These are phyloP conservation scores for Stevia rebaudiana DNA, from an alignment of 140 eudicot species.

Conservation along the genomic window DNA sequence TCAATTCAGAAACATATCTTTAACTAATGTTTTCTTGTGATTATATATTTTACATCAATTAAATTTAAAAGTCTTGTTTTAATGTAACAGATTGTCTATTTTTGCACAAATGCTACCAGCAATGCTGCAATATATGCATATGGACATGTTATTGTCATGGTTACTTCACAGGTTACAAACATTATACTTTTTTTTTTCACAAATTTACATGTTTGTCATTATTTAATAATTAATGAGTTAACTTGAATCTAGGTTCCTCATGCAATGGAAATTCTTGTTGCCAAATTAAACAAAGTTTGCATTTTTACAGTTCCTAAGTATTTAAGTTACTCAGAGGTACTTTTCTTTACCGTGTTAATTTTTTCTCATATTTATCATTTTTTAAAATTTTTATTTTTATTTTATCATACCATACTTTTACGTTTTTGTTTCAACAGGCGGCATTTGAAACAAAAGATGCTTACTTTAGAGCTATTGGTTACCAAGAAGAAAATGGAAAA, in stretches of 20 bases:
- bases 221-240: not conserved
- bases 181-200: not conserved
- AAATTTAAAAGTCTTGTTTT: constrained; percentile 5
- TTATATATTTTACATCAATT: not conserved
- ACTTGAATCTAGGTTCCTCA: constrained; percentile 46
- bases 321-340: constrained; percentile 75
- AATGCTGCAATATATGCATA: constrained; percentile 46
- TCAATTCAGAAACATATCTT: constrained; percentile 14
- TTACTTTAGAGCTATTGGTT: constrained; percentile 65
- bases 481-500: constrained; percentile 67
- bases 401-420: not conserved
- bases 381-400: not conserved
- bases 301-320: constrained; percentile 84
- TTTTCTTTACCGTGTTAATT: not conserved
- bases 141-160: constrained; percentile 69
- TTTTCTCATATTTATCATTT: not conserved
- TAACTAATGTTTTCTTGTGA: not conserved
- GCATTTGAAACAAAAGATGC: constrained; percentile 56
- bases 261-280: constrained; percentile 86
- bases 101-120: constrained; percentile 40
- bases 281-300: constrained; percentile 76
- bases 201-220: not conserved
- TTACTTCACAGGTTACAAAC: constrained; percentile 69
- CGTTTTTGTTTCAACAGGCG: constrained; percentile 28
- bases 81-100: constrained; percentile 53